phyloP scores from a whole-genome alignment of 176 grass and related monocot species.

The Juncus effusus region DNA sequence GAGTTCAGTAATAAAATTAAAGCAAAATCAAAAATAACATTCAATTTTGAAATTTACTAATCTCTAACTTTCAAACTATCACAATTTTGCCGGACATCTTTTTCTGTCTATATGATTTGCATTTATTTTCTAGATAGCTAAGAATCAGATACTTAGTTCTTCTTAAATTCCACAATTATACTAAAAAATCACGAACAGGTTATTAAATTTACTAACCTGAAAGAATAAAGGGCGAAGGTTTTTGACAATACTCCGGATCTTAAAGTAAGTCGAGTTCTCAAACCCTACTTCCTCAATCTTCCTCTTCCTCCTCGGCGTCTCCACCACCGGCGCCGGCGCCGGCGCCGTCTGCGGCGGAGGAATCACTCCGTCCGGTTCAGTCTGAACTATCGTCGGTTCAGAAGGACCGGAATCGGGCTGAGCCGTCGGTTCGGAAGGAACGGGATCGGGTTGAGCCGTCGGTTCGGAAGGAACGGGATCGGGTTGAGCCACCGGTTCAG shows the following conservation, averaged over 20 bases:
- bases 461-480: background rate
- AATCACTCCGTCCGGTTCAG: constrained; percentile 5
- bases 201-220: constrained; percentile 18
- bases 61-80: no score
- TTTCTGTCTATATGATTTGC: no score
- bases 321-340: constrained; percentile 8
- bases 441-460: background rate
- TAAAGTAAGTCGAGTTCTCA: constrained; percentile 33
- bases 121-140: no score
- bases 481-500: background rate
- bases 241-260: constrained; percentile 34
- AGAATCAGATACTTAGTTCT: background rate
- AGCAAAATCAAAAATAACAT: no score
- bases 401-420: constrained; percentile 2
- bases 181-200: background rate
- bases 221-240: constrained; percentile 38
- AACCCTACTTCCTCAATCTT: constrained; percentile 33
- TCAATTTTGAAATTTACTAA: no score
- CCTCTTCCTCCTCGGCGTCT: constrained; percentile 30
- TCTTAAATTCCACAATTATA: background rate
- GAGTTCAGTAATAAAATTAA: background rate
- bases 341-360: constrained; percentile 6
- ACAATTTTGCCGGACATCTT: no score
- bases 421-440: background rate
- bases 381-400: background rate